Base-by-base conservation (phyloP, 2,329 filamentous ascomycete species). In the Drechslerella coelobrocha region DNA sequence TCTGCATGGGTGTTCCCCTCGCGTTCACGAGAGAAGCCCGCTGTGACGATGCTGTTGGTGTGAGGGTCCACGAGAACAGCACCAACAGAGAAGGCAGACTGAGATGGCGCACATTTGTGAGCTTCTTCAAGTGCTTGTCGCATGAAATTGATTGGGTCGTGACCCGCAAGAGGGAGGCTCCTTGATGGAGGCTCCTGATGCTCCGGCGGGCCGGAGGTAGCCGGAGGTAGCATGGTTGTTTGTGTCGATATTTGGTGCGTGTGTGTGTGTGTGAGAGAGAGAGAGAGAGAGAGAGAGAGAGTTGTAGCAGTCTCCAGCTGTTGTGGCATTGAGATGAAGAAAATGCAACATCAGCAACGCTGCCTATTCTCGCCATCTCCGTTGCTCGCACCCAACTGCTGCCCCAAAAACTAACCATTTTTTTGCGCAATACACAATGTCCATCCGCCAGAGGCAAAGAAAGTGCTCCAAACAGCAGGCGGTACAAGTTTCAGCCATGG, bases 1-100 rank as follows among this genome's bases (percentile, higher is more conserved):
- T 99, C 94, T 2, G 94, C 94, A 77, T 99, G 94, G 0, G 94
- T 97, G 80, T 99, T 99, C 43, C 93, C 94, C 0, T 87, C 84
- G 2, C 92, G 86, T 79, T 99, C 93, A 66, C 97, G 84, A 0
- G 94, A 97, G 81, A 93, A 97, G 60, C 94, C 93, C 1, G 90
- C 90, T 0, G 89, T 85, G 26, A 95, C 82, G 65, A 95, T 82
- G 24, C 80, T 61, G 9, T 45, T 12, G 68, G 78, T 75, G 86
- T 83, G 34, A 81, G 82, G 78, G 65, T 86, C 83, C 19, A 94
- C 83, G 39, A 97, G 83, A n/a, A 96, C 79, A n/a, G 94, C 94
- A 43, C 94, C 94, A 21, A 99, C 92, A 68, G 93, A 87, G 81
- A 92, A 99, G 79, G 97, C 97, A 55, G 91, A 92, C 1, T 92